Evolutionary conservation across 306 rosid species (phyloP), one percentile per base, ranked within the genome.

Genomic region (Alnus rubra): DNA sequence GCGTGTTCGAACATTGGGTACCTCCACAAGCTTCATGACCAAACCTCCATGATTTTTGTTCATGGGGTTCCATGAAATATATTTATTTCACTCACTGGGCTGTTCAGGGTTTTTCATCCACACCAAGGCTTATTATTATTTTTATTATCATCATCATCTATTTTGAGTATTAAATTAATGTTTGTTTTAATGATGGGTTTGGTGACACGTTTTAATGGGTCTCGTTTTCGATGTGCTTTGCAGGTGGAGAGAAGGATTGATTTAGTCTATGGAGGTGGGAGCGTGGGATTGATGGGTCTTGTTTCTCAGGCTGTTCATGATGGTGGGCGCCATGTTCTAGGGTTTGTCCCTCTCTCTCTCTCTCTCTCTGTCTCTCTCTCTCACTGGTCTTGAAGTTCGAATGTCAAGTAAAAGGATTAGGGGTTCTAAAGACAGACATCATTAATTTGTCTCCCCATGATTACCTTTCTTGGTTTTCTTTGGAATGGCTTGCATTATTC

Each of bases 301-400:
- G 94, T 96, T 91, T 96, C 99, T 84, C 98, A 91, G 93, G 99
- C 98, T 42, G 99, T 93, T 87, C 99, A 93, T 96, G 99, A 96
- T 96, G 99, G 99, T 74, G 99, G 99, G 76, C 99, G 98, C 73
- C 98, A 96, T 93, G 99, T 96, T 85, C 88, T 96, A 79, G 98
- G 99, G 99, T 96, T 83, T 84, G 88, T 87, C 42, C 71, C 82
- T 58, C 79, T 74, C 81, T 30, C 77, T 49, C 73, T 49, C 73
- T 72, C 81, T 60, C 71, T 79, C 69, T 77, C 56, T 37, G 73
- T 81, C 69, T 54, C 51, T 72, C 73, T 45, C 31, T 31, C 44
- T 56, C 8, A 47, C 14, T 39, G 58, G 63, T 55, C 9, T 60
- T 4, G 15, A 35, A 63, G 33, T 79, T 73, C 48, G n/a, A 15